Base-by-base conservation (phyloP, 257 asterid species). In the Nicotiana obtusifolia region DNA sequence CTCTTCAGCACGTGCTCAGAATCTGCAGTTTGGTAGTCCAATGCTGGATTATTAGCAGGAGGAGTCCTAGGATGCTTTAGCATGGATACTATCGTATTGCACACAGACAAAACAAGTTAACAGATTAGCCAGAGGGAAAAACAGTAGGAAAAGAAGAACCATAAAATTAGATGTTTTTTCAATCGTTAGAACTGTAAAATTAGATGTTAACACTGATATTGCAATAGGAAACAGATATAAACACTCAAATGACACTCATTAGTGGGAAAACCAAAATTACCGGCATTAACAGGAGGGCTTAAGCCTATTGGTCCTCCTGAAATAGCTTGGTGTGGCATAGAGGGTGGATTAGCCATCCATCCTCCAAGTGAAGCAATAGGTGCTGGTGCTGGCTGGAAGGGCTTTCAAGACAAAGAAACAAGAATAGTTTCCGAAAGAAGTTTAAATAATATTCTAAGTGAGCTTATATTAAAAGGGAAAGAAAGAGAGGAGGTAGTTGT, bases 31-130 rank as follows among this genome's bases (percentile, higher is more conserved):
- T 89, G 90, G 87, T 86, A 87, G 82, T 86, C 90, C 85, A 84
- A 62, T 80, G 89, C 88, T 81, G 89, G 88, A 90, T 78, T 87
- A 84, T 87, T 86, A 86, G 89, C 78, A 65, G 91, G 89, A 88
- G 87, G 89, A 85, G 87, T 88, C 88, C 89, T 89, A 68, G 92
- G 89, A 75, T 84, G 89, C 90, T 91, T 91, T 84, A 85, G 84
- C 88, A 86, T 82, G 47, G 86, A 84, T 33, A 54, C 93, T 91
- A 84, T 78, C 83, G 67, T 47, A 82, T 73, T 47, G 79, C 16
- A 7, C 26, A 49, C 44, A 24, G 35, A 54, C 8, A 11, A 56
- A 16, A 84, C 59, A 87, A 71, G 82, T 77, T 64, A 77, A 80
- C 82, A 77, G 19, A 83, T 86, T 84, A 83, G 77, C 64, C 80